Percentiles rank a stretch among this genome's conserved stretches.
Conservation (phyloP, 2,329 filamentous ascomycete genomes). For the Fusarium denticulatum region DNA sequence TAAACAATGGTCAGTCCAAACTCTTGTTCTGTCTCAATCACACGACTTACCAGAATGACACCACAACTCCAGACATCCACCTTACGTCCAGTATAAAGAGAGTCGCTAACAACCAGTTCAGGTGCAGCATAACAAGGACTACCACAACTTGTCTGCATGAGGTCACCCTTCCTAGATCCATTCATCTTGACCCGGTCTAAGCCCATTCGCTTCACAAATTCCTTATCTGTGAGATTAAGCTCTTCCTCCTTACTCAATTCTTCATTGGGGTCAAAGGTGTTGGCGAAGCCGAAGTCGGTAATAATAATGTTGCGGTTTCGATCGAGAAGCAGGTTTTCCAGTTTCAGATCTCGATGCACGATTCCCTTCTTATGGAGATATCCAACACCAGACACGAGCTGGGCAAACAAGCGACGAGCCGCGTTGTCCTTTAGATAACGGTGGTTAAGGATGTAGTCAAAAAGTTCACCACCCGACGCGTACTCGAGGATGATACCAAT, state of each 20-base stretch:
- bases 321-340: conserved; percentile 94
- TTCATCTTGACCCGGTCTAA: conserved; percentile 81
- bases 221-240: conserved; percentile 83
- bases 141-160: conserved; percentile 99
- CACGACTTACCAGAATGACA: conserved; percentile 85
- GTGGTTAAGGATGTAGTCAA: conserved; percentile 98
- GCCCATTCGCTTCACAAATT: conserved; percentile 87
- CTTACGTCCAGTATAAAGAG: conserved; percentile 94
- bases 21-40: neutral
- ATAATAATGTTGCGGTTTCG: conserved; percentile 99
- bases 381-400: conserved; percentile 94
- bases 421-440: conserved; percentile 95
- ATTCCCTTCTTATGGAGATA: conserved; percentile 99
- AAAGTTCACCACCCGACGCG: conserved; percentile 95
- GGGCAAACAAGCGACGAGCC: conserved; percentile 90
- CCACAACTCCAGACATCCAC: conserved; percentile 99
- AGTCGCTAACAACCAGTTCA: conserved; percentile 96
- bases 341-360: conserved; percentile 94
- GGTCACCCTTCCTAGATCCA: conserved; percentile 84
- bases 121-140: conserved; percentile 98
- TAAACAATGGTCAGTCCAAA: conserved; percentile 26
- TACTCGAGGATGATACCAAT: conserved; percentile 99
- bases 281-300: conserved; percentile 98
- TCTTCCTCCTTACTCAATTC: conserved; percentile 92
- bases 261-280: conserved; percentile 91